Percentiles rank a stretch among this genome's conserved stretches.
These are phyloP conservation scores for Rhinocladiella similis DNA, from an alignment of 2,329 filamentous ascomycete genomes.

Conservation along the genomic window DNA sequence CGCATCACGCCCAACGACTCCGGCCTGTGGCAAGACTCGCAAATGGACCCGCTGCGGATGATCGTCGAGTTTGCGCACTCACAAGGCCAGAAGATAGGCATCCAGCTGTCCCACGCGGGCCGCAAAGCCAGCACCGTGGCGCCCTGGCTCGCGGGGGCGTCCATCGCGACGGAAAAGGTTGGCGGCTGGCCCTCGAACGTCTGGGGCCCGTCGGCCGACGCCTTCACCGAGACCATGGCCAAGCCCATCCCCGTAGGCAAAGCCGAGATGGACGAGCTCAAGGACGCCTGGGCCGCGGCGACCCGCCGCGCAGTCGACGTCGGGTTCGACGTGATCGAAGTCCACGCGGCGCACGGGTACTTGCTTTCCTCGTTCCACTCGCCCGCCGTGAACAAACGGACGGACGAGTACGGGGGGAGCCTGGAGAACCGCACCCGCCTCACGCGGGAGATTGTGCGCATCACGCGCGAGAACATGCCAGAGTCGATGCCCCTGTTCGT, in stretches of 20 bases:
- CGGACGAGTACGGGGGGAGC: conserved; percentile 52
- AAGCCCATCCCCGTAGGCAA: conserved; percentile 19
- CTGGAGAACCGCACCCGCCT: conserved; percentile 67
- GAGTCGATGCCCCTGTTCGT: conserved; percentile 69
- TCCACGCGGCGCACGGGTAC: conserved; percentile 79
- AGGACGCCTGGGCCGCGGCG: conserved; percentile 32
- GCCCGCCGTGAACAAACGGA: conserved; percentile 66
- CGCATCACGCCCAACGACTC: conserved; percentile 63
- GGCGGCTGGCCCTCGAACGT: conserved; percentile 25
- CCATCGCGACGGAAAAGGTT: conserved; percentile 8
- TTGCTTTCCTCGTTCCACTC: conserved; percentile 69
- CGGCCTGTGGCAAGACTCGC: conserved; percentile 35
- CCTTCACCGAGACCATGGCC: conserved; percentile 3
- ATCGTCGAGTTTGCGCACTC: conserved; percentile 77
- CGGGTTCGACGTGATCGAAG: conserved; percentile 75
- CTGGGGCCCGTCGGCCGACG: conserved; percentile 16
- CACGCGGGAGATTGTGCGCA: conserved; percentile 65
- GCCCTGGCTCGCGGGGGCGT: conserved; percentile 41
- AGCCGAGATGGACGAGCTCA: conserved; percentile 45
- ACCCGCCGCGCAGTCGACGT: conserved; percentile 63
- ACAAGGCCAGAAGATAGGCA: conserved; percentile 72
- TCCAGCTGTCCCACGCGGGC: conserved; percentile 81
- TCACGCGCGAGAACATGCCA: conserved; percentile 63
- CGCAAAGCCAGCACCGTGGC: conserved; percentile 60
- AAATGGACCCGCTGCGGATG: conserved; percentile 45